Percentiles rank a stretch among this genome's conserved stretches.
phyloP scores from a whole-genome alignment of 2,329 filamentous ascomycete species.

The Keithomyces neogunnii region DNA sequence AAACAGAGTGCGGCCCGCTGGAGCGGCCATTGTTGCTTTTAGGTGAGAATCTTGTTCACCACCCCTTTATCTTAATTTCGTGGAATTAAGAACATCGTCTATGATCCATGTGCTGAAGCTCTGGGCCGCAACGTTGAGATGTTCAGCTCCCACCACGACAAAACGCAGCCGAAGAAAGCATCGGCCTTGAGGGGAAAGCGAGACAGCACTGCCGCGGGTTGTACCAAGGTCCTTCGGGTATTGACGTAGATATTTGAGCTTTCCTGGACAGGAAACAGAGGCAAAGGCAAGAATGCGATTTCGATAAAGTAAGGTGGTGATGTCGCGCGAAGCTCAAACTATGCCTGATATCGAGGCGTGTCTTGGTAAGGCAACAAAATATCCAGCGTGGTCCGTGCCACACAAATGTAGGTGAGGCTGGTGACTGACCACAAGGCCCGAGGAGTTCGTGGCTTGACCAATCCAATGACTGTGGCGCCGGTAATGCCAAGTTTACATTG shows the following conservation, averaged over 20 bases:
- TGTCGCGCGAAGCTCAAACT: too few relatives aligned
- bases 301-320: too few relatives aligned
- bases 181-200: too few relatives aligned
- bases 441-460: conserved; percentile 1
- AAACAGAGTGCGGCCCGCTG: conserved; percentile 64
- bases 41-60: background rate
- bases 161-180: too few relatives aligned
- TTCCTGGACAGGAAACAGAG: too few relatives aligned
- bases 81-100: background rate
- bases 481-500: background rate
- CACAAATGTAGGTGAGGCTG: background rate
- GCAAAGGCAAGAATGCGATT: too few relatives aligned
- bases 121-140: background rate
- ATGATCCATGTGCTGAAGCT: background rate
- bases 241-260: too few relatives aligned
- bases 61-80: background rate
- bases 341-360: too few relatives aligned
- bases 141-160: background rate
- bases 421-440: background rate
- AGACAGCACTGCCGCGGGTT: too few relatives aligned
- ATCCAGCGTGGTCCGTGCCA: background rate
- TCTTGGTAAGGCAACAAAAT: too few relatives aligned
- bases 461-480: conserved; percentile 1
- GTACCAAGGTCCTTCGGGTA: too few relatives aligned
- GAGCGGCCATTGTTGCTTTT: conserved; percentile 41